Evolutionary conservation across 2,329 filamentous ascomycete genomes (phyloP).

Genomic region (Pseudogymnoascus sp.): DNA sequence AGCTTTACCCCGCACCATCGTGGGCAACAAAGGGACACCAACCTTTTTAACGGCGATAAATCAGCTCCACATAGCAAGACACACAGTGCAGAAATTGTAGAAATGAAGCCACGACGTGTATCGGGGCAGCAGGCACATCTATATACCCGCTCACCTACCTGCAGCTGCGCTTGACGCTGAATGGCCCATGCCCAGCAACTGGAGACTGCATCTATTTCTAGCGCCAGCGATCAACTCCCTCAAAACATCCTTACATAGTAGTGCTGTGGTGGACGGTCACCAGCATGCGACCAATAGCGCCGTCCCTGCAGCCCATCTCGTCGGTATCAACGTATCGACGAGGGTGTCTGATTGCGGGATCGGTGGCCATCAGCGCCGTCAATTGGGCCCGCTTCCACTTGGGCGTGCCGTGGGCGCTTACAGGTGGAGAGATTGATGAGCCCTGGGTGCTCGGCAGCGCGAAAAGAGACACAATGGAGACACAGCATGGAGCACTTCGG

Average conservation of each 20-base stretch:
- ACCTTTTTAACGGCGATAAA: neutral
- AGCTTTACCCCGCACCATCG: neutral
- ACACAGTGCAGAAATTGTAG: neutral
- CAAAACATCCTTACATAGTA: constrained; percentile 4
- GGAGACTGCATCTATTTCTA: constrained; percentile 3
- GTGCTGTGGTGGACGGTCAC: neutral
- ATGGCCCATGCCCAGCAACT: neutral
- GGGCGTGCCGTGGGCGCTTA: constrained; percentile 2
- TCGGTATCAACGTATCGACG: neutral
- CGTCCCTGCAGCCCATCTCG: neutral
- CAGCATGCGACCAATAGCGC: constrained; percentile 7
- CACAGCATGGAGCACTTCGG: neutral
- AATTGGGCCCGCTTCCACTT: constrained; percentile 5
- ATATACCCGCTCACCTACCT: constrained; percentile 6
- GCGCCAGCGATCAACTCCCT: constrained; percentile 6
- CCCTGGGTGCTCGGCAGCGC: neutral
- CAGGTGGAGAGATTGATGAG: constrained; percentile 1
- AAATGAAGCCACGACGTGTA: constrained; percentile 1
- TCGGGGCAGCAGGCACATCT: neutral
- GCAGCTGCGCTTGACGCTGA: neutral
- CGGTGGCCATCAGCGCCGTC: neutral
- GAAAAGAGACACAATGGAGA: neutral
- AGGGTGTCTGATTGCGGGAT: constrained; percentile 1
- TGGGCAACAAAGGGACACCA: neutral
- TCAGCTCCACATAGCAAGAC: neutral